Evolutionary conservation across 2,329 filamentous ascomycete genomes (phyloP).

Genomic region (Fusarium sambucinum): DNA sequence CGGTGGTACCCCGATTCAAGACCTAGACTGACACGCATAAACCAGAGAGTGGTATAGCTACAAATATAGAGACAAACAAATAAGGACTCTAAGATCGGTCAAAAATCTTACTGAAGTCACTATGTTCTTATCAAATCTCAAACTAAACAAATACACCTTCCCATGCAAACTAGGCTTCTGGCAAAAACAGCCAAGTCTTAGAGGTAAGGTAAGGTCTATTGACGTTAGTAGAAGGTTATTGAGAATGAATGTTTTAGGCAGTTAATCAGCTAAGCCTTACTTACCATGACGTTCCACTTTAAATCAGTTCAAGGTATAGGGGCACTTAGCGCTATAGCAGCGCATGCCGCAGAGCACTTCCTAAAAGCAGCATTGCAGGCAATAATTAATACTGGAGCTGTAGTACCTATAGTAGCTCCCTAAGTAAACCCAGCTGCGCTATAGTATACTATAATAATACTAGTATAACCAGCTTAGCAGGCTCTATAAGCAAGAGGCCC

Average conservation of each 20-base stretch:
- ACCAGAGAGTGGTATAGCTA: too few relatives aligned
- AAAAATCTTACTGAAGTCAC: too few relatives aligned
- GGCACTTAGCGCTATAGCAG: not conserved
- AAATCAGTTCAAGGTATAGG: not conserved
- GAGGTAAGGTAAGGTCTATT: not conserved
- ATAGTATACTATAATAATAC: constrained; percentile 9
- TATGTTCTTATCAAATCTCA: too few relatives aligned
- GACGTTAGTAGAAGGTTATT: not conserved
- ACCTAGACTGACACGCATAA: too few relatives aligned
- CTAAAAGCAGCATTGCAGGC: constrained; percentile 13
- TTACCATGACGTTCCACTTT: not conserved
- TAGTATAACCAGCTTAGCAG: constrained; percentile 3
- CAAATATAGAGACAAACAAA: too few relatives aligned
- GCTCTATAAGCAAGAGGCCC: not conserved
- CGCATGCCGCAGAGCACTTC: constrained; percentile 7
- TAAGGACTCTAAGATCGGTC: too few relatives aligned
- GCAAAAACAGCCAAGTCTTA: too few relatives aligned
- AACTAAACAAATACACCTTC: too few relatives aligned
- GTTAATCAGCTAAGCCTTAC: too few relatives aligned
- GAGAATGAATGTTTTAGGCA: not conserved
- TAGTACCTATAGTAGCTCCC: constrained; percentile 1
- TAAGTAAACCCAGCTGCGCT: constrained; percentile 2
- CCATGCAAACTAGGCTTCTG: too few relatives aligned
- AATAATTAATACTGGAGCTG: constrained; percentile 6
- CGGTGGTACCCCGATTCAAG: too few relatives aligned